Conservation (phyloP, 768 basidiomycete species). For the Crucibulum laeve region DNA sequence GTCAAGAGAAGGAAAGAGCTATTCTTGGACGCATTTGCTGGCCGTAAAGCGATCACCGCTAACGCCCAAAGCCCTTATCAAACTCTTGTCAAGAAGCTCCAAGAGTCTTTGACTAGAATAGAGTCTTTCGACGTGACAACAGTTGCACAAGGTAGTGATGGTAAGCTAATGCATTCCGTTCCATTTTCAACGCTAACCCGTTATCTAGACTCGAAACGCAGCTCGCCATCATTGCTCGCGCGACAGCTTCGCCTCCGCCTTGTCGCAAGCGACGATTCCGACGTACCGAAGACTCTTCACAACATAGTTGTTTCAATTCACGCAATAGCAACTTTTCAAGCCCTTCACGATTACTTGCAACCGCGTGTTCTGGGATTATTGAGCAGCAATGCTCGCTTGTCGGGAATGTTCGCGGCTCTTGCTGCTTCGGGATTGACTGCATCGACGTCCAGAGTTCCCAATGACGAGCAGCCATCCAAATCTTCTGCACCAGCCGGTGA, state of each 20-base stretch:
- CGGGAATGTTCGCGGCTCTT: conserved; percentile 89
- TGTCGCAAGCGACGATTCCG: conserved; percentile 84
- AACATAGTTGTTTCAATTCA: conserved; percentile 97
- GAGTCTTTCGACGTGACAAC: conserved; percentile 95
- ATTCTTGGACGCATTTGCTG: conserved; percentile 73
- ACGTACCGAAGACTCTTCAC: conserved; percentile 80
- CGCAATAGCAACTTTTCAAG: conserved; percentile 97
- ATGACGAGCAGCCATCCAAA: conserved; percentile 28
- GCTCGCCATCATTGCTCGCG: conserved; percentile 87
- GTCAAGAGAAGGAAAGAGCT: conserved; percentile 68
- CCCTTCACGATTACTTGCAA: conserved; percentile 92
- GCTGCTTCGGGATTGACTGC: conserved; percentile 70
- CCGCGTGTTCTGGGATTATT: conserved; percentile 79
- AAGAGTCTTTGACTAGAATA: conserved; percentile 93
- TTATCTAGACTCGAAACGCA: conserved; percentile 76
- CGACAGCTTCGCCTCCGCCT: conserved; percentile 88
- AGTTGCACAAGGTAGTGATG: conserved; percentile 77
- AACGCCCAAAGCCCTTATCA: conserved; percentile 57
- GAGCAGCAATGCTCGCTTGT: conserved; percentile 61
- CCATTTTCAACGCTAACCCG: background rate
- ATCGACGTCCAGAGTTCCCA: conserved; percentile 34
- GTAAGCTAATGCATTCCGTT: conserved; percentile 33
- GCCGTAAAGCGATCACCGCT: conserved; percentile 40
- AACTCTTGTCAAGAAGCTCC: conserved; percentile 89
- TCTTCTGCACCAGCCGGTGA: conserved; percentile 23